Evolutionary conservation across 1,284 basidiomycete genomes (phyloP).

Genomic region (Stereum hirsutum): DNA sequence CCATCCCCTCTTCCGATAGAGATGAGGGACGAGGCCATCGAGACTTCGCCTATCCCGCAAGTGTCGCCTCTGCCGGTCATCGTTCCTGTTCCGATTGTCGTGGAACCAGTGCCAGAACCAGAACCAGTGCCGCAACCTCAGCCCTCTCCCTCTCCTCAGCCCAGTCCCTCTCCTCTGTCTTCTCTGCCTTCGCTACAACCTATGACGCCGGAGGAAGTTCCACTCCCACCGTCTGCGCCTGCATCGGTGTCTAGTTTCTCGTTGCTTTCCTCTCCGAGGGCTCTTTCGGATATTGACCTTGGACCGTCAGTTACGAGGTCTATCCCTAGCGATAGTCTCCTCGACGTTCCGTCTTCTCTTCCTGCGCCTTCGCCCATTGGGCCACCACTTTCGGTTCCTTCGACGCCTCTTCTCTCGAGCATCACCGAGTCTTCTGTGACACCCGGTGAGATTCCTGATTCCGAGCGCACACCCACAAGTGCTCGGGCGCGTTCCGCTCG

Average conservation of each 20-base stretch:
- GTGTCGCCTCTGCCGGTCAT: too few species aligned
- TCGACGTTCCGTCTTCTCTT: too few species aligned
- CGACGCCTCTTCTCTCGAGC: slow-evolving; percentile 15
- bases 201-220: slow-evolving; percentile 27
- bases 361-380: slow-evolving; percentile 16
- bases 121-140: background rate
- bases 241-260: slow-evolving; percentile 21
- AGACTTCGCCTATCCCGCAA: too few species aligned
- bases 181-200: slow-evolving; percentile 10
- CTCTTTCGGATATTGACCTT: background rate
- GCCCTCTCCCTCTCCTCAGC: too few species aligned
- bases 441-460: background rate
- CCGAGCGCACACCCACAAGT: background rate
- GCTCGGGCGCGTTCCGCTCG: background rate
- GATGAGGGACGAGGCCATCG: too few species aligned
- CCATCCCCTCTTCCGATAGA: too few species aligned
- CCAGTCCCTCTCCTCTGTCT: background rate
- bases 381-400: slow-evolving; percentile 6
- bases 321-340: too few species aligned
- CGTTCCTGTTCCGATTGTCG: too few species aligned
- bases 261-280: slow-evolving; percentile 1
- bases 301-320: slow-evolving; percentile 4
- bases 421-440: slow-evolving; percentile 11
- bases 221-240: too few species aligned
- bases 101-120: background rate